Evolutionary conservation across 1,284 basidiomycete genomes (phyloP).

Genomic region (Trametes polyzona): DNA sequence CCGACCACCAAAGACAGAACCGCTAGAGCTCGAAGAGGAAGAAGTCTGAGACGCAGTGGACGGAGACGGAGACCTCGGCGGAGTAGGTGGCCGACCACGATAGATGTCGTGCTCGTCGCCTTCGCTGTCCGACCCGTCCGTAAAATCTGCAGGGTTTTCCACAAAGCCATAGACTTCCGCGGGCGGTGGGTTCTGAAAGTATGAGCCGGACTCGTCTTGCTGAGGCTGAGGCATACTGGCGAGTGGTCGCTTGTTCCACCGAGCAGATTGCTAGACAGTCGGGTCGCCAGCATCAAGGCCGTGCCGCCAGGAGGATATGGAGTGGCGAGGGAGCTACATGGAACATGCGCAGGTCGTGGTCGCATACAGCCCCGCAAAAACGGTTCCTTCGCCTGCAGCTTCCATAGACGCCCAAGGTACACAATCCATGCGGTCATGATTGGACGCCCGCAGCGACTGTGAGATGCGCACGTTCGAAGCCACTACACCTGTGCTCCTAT

Average conservation of each 20-base stretch:
- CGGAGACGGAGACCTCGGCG: constrained; percentile 34
- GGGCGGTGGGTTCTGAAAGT: constrained; percentile 17
- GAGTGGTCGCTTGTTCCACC: not conserved
- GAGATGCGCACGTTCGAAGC: too few relatives aligned
- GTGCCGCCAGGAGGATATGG: constrained; percentile 6
- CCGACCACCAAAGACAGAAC: constrained; percentile 39
- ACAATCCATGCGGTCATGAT: not conserved
- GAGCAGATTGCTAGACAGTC: not conserved
- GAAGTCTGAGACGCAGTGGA: constrained; percentile 47
- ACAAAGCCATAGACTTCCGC: constrained; percentile 27
- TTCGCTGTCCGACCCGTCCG: constrained; percentile 31
- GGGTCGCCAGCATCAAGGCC: constrained; percentile 20
- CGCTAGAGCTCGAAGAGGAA: constrained; percentile 37
- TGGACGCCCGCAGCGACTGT: not conserved
- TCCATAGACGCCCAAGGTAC: constrained; percentile 7
- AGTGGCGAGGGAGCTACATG: constrained; percentile 21
- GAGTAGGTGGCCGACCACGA: constrained; percentile 51
- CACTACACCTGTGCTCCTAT: too few relatives aligned
- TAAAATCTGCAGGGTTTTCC: constrained; percentile 17
- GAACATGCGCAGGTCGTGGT: constrained; percentile 14
- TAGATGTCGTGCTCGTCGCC: constrained; percentile 58
- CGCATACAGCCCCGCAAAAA: constrained; percentile 7
- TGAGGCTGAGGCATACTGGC: constrained; percentile 18
- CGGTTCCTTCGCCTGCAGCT: not conserved
- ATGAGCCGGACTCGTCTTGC: constrained; percentile 17